Evolutionary conservation across 2,329 filamentous ascomycete genomes (phyloP).

Genomic region (Apiospora hydei): DNA sequence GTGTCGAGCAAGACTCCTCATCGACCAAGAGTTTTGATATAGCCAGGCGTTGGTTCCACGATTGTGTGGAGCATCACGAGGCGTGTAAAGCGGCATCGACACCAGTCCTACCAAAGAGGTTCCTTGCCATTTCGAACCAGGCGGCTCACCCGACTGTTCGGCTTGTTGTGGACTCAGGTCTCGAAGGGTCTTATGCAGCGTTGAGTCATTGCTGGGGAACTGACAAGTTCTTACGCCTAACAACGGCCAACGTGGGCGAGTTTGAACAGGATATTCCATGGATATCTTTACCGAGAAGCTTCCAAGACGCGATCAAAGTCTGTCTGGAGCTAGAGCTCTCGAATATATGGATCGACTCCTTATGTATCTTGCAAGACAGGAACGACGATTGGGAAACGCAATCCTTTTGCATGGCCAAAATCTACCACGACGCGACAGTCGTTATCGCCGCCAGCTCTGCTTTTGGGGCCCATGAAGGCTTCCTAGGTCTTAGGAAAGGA

Average conservation of each 20-base stretch:
- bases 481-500: background rate
- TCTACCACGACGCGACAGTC: slow-evolving; percentile 24
- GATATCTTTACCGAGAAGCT: slow-evolving; percentile 8
- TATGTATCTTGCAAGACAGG: slow-evolving; percentile 27
- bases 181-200: background rate
- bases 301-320: slow-evolving; percentile 25
- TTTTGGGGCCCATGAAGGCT: slow-evolving; percentile 8
- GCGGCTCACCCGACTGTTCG: background rate
- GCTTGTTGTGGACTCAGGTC: background rate
- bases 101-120: background rate
- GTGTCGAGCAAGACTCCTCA: background rate
- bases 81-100: background rate
- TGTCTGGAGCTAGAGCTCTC: slow-evolving; percentile 3
- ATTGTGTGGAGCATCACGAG: background rate
- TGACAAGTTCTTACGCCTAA: background rate
- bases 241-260: background rate
- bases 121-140: background rate
- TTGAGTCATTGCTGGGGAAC: slow-evolving; percentile 24
- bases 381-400: slow-evolving; percentile 23
- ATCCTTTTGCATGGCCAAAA: slow-evolving; percentile 19
- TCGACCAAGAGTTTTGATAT: background rate
- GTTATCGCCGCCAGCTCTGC: slow-evolving; percentile 23
- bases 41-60: background rate
- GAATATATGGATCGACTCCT: slow-evolving; percentile 28
- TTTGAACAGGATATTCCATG: background rate